phyloP scores from a whole-genome alignment of 2,329 filamentous ascomycete genomes.

The Neopestalotiopsis sp. region DNA sequence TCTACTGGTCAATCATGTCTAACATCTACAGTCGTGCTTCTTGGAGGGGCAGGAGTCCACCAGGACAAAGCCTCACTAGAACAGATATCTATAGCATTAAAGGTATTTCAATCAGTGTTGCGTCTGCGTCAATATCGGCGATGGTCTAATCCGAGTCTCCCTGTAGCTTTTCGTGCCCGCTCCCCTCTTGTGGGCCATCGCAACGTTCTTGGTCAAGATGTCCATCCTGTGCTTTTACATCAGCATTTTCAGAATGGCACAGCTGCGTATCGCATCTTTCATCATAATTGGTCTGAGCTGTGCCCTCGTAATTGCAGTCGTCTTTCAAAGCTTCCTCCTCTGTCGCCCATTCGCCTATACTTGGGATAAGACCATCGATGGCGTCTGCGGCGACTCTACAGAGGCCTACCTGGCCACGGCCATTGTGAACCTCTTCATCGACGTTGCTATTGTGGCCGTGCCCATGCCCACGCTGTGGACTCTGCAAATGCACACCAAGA shows the following conservation, averaged over 20 bases:
- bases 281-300: background rate
- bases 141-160: background rate
- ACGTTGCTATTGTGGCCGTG: conserved; percentile 11
- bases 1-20: background rate
- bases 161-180: background rate
- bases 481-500: conserved; percentile 15
- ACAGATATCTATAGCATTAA: background rate
- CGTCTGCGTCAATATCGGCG: background rate
- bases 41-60: background rate
- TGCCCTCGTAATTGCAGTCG: background rate
- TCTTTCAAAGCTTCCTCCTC: background rate
- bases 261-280: background rate
- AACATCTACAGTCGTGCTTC: background rate
- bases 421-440: conserved; percentile 9
- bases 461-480: conserved; percentile 16
- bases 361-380: background rate
- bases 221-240: conserved; percentile 4
- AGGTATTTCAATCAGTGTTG: background rate
- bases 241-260: background rate
- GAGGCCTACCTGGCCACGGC: background rate
- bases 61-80: background rate
- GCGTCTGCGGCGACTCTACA: background rate
- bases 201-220: background rate
- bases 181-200: background rate
- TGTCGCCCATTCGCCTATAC: background rate